phyloP scores from a whole-genome alignment of 495 filamentous ascomycete genomes.

The Penicillium psychrofluorescens region DNA sequence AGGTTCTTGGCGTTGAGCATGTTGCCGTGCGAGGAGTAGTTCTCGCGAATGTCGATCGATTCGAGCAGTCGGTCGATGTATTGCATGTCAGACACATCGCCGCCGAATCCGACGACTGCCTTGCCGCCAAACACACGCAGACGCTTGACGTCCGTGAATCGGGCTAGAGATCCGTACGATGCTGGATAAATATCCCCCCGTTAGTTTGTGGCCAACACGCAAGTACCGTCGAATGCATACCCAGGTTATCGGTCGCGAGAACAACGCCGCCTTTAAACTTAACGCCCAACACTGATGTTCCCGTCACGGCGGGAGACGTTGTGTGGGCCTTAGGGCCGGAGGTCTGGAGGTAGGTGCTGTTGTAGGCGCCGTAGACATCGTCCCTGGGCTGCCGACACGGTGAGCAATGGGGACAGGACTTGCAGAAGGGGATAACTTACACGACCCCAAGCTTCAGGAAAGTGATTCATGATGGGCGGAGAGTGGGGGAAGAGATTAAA shows the following conservation, averaged over 20 bases:
- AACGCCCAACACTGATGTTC: constrained; percentile 86
- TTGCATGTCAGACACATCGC: constrained; percentile 98
- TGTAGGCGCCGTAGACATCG: constrained; percentile 92
- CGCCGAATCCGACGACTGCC: constrained; percentile 78
- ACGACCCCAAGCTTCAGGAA: constrained; percentile 92
- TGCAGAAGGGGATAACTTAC: constrained; percentile 48
- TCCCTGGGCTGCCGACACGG: constrained; percentile 65
- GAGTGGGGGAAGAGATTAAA: neutral
- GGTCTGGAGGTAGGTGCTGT: constrained; percentile 70
- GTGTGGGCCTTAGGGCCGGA: constrained; percentile 75
- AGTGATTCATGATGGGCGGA: constrained; percentile 71
- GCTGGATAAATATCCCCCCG: constrained; percentile 43
- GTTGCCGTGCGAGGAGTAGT: constrained; percentile 58
- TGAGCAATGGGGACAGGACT: constrained; percentile 21
- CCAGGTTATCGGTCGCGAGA: constrained; percentile 93
- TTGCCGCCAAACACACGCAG: constrained; percentile 71
- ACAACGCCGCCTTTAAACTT: constrained; percentile 96
- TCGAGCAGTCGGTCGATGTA: constrained; percentile 85
- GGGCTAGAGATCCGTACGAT: constrained; percentile 94
- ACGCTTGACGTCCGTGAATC: constrained; percentile 89
- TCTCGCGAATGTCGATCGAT: constrained; percentile 80
- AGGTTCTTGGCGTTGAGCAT: constrained; percentile 83
- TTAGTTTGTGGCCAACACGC: neutral
- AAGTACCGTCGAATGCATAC: constrained; percentile 36
- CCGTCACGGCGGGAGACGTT: constrained; percentile 85